phyloP scores from a whole-genome alignment of 768 basidiomycete genomes.

The Kwoniella pini region DNA sequence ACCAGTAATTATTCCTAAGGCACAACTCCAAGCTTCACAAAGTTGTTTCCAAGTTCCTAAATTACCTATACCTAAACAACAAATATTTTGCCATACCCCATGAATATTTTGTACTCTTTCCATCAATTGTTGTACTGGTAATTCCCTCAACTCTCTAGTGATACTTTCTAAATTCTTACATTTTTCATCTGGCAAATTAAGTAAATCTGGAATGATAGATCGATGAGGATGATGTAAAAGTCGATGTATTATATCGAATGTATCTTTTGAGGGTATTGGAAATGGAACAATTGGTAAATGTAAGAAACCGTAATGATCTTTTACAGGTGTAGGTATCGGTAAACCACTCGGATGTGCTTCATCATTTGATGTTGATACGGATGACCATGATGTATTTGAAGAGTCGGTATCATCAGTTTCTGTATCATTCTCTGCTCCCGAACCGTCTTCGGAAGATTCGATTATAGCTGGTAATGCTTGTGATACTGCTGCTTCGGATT shows the following conservation, averaged over 20 bases:
- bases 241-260: constrained; percentile 19
- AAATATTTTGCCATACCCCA: constrained; percentile 27
- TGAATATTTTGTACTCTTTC: constrained; percentile 13
- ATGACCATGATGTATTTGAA: constrained; percentile 7
- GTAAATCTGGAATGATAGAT: constrained; percentile 11
- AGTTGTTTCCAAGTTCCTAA: constrained; percentile 15
- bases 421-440: neutral
- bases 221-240: constrained; percentile 15
- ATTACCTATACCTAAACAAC: constrained; percentile 13
- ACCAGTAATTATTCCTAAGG: constrained; percentile 13
- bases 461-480: neutral
- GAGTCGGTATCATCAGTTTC: neutral
- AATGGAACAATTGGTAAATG: constrained; percentile 14
- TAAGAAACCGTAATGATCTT: constrained; percentile 9
- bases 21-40: constrained; percentile 20
- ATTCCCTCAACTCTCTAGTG: neutral
- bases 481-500: constrained; percentile 5
- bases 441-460: neutral
- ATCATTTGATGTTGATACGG: constrained; percentile 4
- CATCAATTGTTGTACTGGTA: constrained; percentile 19
- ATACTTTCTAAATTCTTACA: neutral
- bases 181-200: constrained; percentile 4
- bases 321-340: constrained; percentile 4
- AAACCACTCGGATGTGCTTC: neutral
- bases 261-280: constrained; percentile 21